A percentile compares a stretch with the other conserved stretches of the same genome.
phyloP scores from a whole-genome alignment of 2,329 filamentous ascomycete genomes.

The Annulohypoxylon truncatum region DNA sequence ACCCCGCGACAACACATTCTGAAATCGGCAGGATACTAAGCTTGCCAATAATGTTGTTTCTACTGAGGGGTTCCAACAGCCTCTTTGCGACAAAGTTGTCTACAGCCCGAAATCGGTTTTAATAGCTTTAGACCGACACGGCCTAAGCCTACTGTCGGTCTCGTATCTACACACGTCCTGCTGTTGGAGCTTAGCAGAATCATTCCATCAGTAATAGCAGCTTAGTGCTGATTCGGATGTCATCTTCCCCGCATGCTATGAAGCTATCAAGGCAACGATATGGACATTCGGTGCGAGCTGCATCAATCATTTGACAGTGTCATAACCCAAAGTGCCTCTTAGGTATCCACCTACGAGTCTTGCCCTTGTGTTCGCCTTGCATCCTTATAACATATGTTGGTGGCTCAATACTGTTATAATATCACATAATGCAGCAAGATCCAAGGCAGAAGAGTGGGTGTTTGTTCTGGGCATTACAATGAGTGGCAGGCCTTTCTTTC shows the following conservation, averaged over 20 bases:
- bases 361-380: background rate
- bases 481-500: background rate
- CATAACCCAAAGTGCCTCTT: too few species aligned
- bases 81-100: too few species aligned
- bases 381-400: background rate
- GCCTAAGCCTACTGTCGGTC: too few species aligned
- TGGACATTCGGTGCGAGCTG: background rate
- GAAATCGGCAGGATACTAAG: too few species aligned
- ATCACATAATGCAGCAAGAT: too few species aligned
- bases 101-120: too few species aligned
- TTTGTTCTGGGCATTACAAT: background rate
- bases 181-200: background rate
- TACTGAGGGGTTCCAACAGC: too few species aligned
- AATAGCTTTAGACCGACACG: too few species aligned
- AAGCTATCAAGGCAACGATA: background rate
- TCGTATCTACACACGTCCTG: too few species aligned
- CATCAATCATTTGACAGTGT: background rate
- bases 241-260: background rate
- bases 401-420: background rate
- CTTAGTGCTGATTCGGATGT: background rate
- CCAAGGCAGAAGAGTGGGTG: background rate
- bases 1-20: too few species aligned
- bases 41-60: too few species aligned
- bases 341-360: background rate
- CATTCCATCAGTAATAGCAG: background rate